Evolutionary conservation across 140 eudicot species (phyloP), one percentile per base, ranked within the genome.

Genomic region (Anethum foeniculum): DNA sequence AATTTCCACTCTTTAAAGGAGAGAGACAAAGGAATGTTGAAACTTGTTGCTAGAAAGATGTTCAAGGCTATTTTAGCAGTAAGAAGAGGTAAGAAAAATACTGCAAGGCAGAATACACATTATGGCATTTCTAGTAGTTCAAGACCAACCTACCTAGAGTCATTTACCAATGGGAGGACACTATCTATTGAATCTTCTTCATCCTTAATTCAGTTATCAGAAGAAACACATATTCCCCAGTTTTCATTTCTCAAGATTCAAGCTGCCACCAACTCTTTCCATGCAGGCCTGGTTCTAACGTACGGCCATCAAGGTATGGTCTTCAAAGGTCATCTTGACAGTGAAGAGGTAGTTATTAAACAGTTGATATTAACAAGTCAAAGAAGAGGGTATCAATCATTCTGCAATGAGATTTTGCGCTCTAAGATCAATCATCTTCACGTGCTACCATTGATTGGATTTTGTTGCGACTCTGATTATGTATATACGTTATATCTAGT

Each of bases 371-470:
- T 36, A 36, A 71, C 48, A 36, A 36, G 27, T 19, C 27, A 71
- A 27, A 71, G 43, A 71, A 18, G 48, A 5, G 51, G 30, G 49
- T 71, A 36, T 7, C 32, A 38, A 71, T 36, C 76, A 38, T 71
- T 71, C 28, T 2, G 27, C 76, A 71, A 71, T 36, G 18, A 72
- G 77, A 39, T 72, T 19, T 8, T 39, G 41, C 77, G n/a, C 49
- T 23, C 48, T 15, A 39, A 21, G 77, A 39, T 72, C 49, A 39
- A 75, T 75, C 79, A 75, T 36, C 62, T 44, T 7, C 36, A 75
- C n/a, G n/a, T 75, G 62, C 60, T 75, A 28, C 60, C 60, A 25
- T 75, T 75, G 43, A 46, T 47, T 14, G 79, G 62, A 44, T 48
- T 44, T 25, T 75, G 60, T 51, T 51, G 58, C n/a, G 23, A 51